phyloP scores from a whole-genome alignment of 164 flowering plant species.

The Magnolia officinalis region DNA sequence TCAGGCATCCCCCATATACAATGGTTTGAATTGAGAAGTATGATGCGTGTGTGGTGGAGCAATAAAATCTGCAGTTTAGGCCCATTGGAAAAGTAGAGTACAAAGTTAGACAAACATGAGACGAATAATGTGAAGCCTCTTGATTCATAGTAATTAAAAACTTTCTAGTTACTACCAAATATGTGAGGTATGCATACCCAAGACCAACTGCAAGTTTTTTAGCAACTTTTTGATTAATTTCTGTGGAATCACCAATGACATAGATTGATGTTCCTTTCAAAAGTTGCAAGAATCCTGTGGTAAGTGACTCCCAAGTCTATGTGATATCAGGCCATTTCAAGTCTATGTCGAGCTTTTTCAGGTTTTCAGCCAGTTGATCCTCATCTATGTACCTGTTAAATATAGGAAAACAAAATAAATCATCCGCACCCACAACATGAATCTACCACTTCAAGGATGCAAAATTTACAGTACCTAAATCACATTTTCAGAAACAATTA shows the following conservation, averaged over 20 bases:
- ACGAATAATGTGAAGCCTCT: not conserved
- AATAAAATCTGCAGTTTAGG: too few species aligned
- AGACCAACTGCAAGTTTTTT: slow-evolving; percentile 85
- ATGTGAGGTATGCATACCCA: slow-evolving; percentile 45
- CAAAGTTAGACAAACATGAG: not conserved
- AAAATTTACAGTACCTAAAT: too few species aligned
- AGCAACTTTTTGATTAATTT: slow-evolving; percentile 76
- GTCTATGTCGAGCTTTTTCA: slow-evolving; percentile 81
- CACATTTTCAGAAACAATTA: too few species aligned
- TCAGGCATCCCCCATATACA: too few species aligned
- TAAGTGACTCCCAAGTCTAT: slow-evolving; percentile 92
- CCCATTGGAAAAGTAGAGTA: not conserved
- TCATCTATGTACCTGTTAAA: slow-evolving; percentile 83
- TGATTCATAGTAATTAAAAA: not conserved
- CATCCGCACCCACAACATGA: too few species aligned
- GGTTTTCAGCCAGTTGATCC: slow-evolving; percentile 71
- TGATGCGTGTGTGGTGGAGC: too few species aligned
- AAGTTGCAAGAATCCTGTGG: slow-evolving; percentile 57
- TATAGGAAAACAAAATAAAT: not conserved
- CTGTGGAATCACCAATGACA: slow-evolving; percentile 85
- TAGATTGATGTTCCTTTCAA: slow-evolving; percentile 83
- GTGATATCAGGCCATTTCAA: slow-evolving; percentile 90
- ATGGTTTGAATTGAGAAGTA: too few species aligned
- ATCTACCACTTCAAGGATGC: too few species aligned
- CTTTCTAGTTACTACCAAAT: not conserved